phyloP scores from a whole-genome alignment of 768 basidiomycete genomes.

The Postia placenta region DNA sequence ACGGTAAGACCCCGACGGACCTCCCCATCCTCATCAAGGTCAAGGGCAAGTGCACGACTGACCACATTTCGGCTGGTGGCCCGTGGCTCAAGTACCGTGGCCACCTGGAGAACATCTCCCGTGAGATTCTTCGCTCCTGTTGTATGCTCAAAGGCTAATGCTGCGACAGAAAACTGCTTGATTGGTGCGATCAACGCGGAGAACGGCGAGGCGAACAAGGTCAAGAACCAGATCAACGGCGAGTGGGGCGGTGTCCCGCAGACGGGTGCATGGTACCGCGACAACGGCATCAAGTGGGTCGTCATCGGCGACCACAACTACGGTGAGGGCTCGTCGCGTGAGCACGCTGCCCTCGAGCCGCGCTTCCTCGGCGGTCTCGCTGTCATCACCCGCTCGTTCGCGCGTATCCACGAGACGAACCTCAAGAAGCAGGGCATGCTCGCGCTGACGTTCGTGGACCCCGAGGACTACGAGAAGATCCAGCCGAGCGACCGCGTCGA shows the following conservation, averaged over 20 bases:
- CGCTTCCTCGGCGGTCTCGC: constrained; percentile 93
- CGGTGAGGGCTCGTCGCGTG: constrained; percentile 97
- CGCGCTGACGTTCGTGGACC: constrained; percentile 87
- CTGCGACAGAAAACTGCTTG: constrained; percentile 77
- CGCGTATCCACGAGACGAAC: constrained; percentile 97
- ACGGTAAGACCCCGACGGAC: constrained; percentile 85
- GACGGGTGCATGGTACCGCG: constrained; percentile 84
- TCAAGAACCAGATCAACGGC: constrained; percentile 87
- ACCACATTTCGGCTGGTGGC: constrained; percentile 95
- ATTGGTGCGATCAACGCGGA: constrained; percentile 96
- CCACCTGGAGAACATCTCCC: constrained; percentile 96
- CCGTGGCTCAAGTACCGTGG: constrained; percentile 99
- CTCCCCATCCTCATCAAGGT: constrained; percentile 97
- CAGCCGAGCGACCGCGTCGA: constrained; percentile 82
- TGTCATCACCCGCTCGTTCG: constrained; percentile 94
- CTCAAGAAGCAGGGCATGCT: constrained; percentile 99
- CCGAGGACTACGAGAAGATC: constrained; percentile 92
- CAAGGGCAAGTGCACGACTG: constrained; percentile 98
- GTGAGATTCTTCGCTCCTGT: constrained; percentile 41
- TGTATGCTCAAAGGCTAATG: no score
- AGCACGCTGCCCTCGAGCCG: constrained; percentile 95
- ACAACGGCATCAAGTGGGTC: constrained; percentile 90
- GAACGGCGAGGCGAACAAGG: constrained; percentile 93
- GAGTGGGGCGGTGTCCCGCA: constrained; percentile 82
- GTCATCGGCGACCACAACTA: constrained; percentile 96